Base-by-base conservation (phyloP, 495 filamentous ascomycete genomes). In the Podospora bellae-mahoneyi region DNA sequence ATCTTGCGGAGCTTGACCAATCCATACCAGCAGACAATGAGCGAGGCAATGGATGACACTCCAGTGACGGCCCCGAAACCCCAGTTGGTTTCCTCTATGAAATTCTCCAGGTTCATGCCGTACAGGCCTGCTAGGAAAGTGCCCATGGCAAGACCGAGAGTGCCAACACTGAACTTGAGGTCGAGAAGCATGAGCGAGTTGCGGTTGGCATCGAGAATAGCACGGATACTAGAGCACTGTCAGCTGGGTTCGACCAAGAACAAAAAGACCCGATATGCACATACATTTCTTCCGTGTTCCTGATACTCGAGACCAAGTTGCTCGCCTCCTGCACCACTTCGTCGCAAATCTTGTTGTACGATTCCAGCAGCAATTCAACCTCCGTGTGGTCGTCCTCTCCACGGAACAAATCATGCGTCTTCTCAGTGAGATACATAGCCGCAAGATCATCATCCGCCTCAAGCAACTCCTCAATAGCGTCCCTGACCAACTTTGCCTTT, bases 91-190 rank as follows among this genome's bases (percentile, higher is more conserved):
- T 98, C 95, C 81, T 99, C 95, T 70, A 98, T 90, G 78, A 98
- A 99, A 78, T 98, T 98, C 75, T 97, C 96, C 69, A 99, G 83
- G 80, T 99, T 99, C 94, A 97, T 97, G 72, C 95, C 95, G 83
- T 98, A 98, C 15, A 98, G 88, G n/a, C 92, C 93, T 30, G 95
- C 95, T 75, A 97, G 86, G 74, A 98, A 93, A 62, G 96, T 96
- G 34, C 95, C 95, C 71, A 92, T 90, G 66, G 91, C 94, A 34
- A 99, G 87, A 2, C 93, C 93, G 10, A 99, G 86, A 3, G 95
- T 98, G 54, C 92, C 92, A 67, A 99, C 94, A 74, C 90, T 94
- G 81, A 99, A 96, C 76, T 96, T 97, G 63, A 99, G 87, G 65
- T 97, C 96, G 44, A 99, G 88, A 20, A 98, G 87, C 96, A 99